Evolutionary conservation across 2,329 filamentous ascomycete genomes (phyloP), one percentile per base, ranked within the genome.

Genomic region (Venturia carpophila): DNA sequence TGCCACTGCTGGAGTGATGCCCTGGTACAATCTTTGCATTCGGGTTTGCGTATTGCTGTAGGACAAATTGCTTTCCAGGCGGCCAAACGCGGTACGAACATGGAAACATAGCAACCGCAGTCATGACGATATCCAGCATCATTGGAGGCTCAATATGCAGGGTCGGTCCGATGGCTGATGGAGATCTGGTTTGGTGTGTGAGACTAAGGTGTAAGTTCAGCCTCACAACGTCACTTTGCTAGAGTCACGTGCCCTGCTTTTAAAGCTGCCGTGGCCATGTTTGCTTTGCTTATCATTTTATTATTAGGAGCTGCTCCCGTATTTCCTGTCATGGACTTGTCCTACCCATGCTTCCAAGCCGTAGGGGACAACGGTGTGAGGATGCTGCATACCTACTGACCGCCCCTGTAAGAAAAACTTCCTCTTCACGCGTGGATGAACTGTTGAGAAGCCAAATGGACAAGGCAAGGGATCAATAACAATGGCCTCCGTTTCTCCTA

Each of bases 101-200:
- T 27, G 30, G n/a, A n/a, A 58, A 37, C 52, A 39, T 58, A 37
- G 52, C 52, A 15, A 6, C 24, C 10, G 52, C 34, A 58, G 52
- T 58, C 52, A 58, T 58, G 52, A 58, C 52, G 52, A 37, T 21
- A 17, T 58, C 30, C 30, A 37, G 27, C 52, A 37, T 58, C 52
- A 58, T 58, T 58, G 30, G 52, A 58, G 52, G 52, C 52, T 37
- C 52, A n/a, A 4, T 58, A 30, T 58, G 52, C 52, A 58, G 52
- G 52, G 52, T 37, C 30, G 52, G 52, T 58, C 52, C 52, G 11
- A 58, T 37, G 3, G 15, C 5, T 21, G 24, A n/a, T 9, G n/a
- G 27, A 27, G 49, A 34, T 55, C 49, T 58, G 6, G 30, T 37
- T 34, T 58, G 52, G 30, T 58, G 30, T 27, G n/a, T 2, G 30